phyloP scores from a whole-genome alignment of 1,139 yeast species.

The Entelexis paramagnoliae region DNA sequence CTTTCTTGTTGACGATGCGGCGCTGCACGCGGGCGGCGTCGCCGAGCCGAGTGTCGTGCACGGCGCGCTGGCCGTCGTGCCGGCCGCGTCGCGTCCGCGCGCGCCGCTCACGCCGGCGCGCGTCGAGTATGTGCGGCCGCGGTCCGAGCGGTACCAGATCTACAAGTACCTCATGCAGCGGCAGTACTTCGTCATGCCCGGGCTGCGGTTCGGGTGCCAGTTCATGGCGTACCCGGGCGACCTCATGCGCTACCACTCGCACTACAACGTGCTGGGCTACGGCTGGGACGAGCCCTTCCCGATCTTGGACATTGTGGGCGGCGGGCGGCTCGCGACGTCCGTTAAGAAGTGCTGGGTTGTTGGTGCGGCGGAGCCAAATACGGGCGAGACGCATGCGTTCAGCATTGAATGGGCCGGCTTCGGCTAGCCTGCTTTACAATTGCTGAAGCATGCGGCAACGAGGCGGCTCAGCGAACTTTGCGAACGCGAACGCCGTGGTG shows the following conservation, averaged over 20 bases:
- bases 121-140: slow-evolving; percentile 11
- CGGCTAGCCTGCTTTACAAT: slow-evolving; percentile 25
- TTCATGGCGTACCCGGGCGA: slow-evolving; percentile 92
- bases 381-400: slow-evolving; percentile 26
- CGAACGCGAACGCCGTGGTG: no score
- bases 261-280: slow-evolving; percentile 54
- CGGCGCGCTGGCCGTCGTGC: background rate
- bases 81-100: background rate
- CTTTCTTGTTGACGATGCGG: slow-evolving; percentile 27
- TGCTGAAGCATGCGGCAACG: no score
- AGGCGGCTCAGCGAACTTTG: no score
- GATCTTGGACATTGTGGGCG: slow-evolving; percentile 52
- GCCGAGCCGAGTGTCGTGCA: background rate
- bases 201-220: slow-evolving; percentile 81
- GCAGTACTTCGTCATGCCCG: slow-evolving; percentile 62
- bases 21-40: slow-evolving; percentile 22
- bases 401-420: slow-evolving; percentile 38
- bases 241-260: slow-evolving; percentile 82
- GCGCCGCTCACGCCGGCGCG: background rate
- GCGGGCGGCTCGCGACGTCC: slow-evolving; percentile 85
- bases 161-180: slow-evolving; percentile 39
- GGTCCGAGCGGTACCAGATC: slow-evolving; percentile 27
- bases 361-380: slow-evolving; percentile 35
- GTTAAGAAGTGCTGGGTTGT: slow-evolving; percentile 81
- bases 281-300: slow-evolving; percentile 45